Evolutionary conservation across 1,139 yeast species (phyloP), one percentile per base, ranked within the genome.

Genomic region (Debaryomyces fabryi): DNA sequence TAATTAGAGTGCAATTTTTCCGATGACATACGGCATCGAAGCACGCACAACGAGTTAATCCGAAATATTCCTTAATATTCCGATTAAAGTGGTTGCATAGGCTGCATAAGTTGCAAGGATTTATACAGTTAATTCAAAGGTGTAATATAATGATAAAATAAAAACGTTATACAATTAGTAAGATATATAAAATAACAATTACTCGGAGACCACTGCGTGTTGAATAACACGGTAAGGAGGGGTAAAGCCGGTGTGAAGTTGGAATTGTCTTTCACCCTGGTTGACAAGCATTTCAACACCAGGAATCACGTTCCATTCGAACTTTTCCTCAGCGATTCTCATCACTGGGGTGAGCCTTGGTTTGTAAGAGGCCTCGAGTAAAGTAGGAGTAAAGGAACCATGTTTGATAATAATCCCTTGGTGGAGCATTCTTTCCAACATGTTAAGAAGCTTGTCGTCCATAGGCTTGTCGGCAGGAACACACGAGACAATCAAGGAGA

Each of bases 311-410:
- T 74, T 76, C 96, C 96, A 91, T 3, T 64, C 60, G 55, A 68
- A 79, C 57, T 79, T 72, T 39, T 79, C 80, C 38, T 66, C 63
- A 2, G 97, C 96, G 39, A 88, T 64, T 59, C 74, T 73, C 96
- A 92, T 91, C 48, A 92, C 74, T 7, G 96, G 95, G 0, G 98
- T 92, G 12, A 85, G 75, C 35, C 81, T 71, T 16, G 98, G 98
- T 65, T 89, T 90, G 73, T 93, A 93, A 20, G 97, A 96, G 34
- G 97, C 97, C 59, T 93, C 99, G 49, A 93, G 71, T 41, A 93
- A 73, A 5, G 82, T 74, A 21, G 88, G 86, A 3, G 67, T 64
- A 50, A 76, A 72, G 0, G 74, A 72, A 12, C 66, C 63, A 3
- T 50, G 51, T 34, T 59, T 58, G 32, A 48, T 51, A 33, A 64